Base-by-base conservation (phyloP, 2,329 filamentous ascomycete species). In the Aureobasidium sp. region DNA sequence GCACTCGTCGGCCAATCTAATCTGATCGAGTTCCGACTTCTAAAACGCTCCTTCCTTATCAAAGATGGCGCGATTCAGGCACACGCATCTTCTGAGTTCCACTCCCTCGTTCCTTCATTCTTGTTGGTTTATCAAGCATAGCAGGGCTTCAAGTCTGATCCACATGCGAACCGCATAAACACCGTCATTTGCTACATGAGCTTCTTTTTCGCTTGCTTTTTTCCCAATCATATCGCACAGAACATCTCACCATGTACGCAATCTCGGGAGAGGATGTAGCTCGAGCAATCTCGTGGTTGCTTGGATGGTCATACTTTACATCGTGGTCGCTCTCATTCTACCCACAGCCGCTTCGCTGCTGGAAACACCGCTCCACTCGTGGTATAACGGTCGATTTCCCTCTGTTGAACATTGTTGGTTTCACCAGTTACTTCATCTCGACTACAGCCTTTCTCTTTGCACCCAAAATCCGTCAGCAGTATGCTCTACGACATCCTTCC, bases 381-480 rank as follows among this genome's bases (percentile, higher is more conserved):
- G 94, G 94, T 42, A 86, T 93, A 4, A 89, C 90, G 0, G 86
- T 95, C 65, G 92, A 96, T 73, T 96, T 95, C 69, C 90, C 90
- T 19, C 80, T 88, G 19, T 79, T 90, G 67, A 94, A 94, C 74
- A 70, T 80, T 40, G 72, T 81, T 78, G 88, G 89, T 60, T 94
- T 93, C 74, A 71, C 81, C 31, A 83, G 84, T 65, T 96, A 96
- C 74, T 80, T 88, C 49, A 76, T 87, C 38, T 95, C 88, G 65
- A 95, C 88, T 51, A 72, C 79, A 9, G 79, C 84, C 1, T 89
- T 97, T 69, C 84, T 93, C 66, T 95, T 85, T 74, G 95, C 90
- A 19, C 81, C 89, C 1, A 75, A 84, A 15, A 87, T 97, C 60
- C 87, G 89, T 57, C 73, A 77, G 37, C 89, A 97, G 72, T 99